Conservation (phyloP, 208 protist genomes). For the Leishmania arabica region DNA sequence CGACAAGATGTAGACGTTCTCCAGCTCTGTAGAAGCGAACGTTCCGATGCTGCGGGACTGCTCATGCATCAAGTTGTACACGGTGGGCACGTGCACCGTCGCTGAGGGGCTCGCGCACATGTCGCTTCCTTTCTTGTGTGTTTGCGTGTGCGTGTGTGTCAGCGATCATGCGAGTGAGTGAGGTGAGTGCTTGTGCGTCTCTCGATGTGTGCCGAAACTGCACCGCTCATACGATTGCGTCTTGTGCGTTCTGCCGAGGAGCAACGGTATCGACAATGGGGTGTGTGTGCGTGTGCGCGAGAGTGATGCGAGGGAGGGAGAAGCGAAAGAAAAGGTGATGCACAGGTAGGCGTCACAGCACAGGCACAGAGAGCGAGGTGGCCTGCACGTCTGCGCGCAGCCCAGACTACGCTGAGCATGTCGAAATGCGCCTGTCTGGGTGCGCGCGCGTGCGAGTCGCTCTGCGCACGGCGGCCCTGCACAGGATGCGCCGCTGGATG, state of each 20-base stretch:
- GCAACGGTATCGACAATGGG: background rate
- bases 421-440: background rate
- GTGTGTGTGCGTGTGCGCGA: background rate
- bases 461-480: background rate
- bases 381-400: background rate
- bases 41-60: conserved; percentile 1
- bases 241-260: background rate
- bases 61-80: conserved; percentile 12
- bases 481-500: background rate
- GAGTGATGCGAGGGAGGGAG: background rate
- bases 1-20: background rate
- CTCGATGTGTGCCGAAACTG: background rate
- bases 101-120: background rate
- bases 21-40: conserved; percentile 8
- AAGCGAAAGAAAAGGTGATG: background rate
- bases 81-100: conserved; percentile 11
- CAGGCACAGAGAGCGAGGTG: background rate
- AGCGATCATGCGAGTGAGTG: background rate
- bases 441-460: background rate
- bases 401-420: background rate
- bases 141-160: background rate
- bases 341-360: background rate
- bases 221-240: background rate
- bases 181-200: background rate
- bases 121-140: background rate